These are phyloP conservation scores for Fraxinus velutina DNA, from an alignment of 305 asterid species.

Conservation along the genomic window DNA sequence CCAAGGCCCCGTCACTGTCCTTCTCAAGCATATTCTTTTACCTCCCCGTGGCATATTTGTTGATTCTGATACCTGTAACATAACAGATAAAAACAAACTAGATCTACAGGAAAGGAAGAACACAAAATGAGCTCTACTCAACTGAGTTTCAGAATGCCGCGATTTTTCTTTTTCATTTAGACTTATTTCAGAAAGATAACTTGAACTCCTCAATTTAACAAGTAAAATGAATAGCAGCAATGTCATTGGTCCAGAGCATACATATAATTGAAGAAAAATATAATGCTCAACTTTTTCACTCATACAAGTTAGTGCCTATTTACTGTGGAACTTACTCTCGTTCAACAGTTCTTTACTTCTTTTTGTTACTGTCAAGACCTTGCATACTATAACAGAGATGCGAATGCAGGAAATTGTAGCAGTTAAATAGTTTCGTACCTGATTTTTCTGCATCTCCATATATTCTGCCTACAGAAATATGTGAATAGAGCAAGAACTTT, in stretches of 20 bases:
- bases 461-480: slow-evolving; percentile 49
- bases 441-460: slow-evolving; percentile 72
- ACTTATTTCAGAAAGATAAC: background rate
- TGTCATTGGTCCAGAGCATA: background rate
- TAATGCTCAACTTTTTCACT: background rate
- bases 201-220: background rate
- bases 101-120: background rate
- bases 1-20: slow-evolving; percentile 87
- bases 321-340: background rate
- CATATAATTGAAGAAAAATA: background rate
- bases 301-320: background rate
- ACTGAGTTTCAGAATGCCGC: background rate
- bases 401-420: slow-evolving; percentile 8
- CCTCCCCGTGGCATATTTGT: slow-evolving; percentile 44
- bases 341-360: background rate
- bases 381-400: background rate
- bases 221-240: background rate
- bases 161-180: background rate
- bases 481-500: background rate
- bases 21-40: slow-evolving; percentile 55
- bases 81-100: background rate
- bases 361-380: background rate
- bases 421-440: slow-evolving; percentile 41
- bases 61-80: slow-evolving; percentile 33
- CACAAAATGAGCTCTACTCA: background rate